Conservation (phyloP, 2,329 filamentous ascomycete genomes). For the Cladosporium sp. region DNA sequence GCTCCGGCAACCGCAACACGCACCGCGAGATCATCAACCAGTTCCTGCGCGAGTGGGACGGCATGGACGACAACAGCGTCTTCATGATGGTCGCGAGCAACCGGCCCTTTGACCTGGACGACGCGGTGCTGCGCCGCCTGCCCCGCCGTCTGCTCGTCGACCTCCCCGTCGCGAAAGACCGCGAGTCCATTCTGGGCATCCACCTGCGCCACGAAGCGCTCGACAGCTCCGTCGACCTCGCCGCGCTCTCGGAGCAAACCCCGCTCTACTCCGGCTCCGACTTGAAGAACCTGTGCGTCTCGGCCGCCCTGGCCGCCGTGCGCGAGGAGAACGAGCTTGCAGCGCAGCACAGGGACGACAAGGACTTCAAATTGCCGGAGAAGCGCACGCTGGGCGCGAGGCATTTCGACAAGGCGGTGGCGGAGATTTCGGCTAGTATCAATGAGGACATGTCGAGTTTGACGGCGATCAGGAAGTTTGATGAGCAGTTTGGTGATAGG, state of each 20-base stretch:
- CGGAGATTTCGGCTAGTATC: constrained; percentile 88
- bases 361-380: constrained; percentile 60
- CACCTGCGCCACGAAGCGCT: constrained; percentile 66
- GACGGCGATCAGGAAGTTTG: constrained; percentile 85
- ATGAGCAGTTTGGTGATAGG: constrained; percentile 88
- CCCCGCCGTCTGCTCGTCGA: constrained; percentile 71
- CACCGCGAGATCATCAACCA: constrained; percentile 94
- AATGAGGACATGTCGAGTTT: constrained; percentile 90
- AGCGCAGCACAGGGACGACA: constrained; percentile 25
- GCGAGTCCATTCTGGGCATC: constrained; percentile 65
- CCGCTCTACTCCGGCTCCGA: constrained; percentile 79
- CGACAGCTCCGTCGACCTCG: constrained; percentile 57
- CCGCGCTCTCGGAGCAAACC: constrained; percentile 61
- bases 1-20: constrained; percentile 60
- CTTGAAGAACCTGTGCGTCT: constrained; percentile 76
- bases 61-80: constrained; percentile 71
- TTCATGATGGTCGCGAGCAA: constrained; percentile 99
- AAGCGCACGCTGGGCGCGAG: constrained; percentile 59
- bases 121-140: constrained; percentile 73
- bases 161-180: constrained; percentile 62
- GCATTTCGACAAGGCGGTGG: constrained; percentile 83
- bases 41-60: constrained; percentile 95
- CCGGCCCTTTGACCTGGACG: constrained; percentile 89
- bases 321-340: constrained; percentile 62
- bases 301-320: constrained; percentile 74